Base-by-base conservation (phyloP, 768 basidiomycete genomes). In the Trichaptum fuscoviolaceum region DNA sequence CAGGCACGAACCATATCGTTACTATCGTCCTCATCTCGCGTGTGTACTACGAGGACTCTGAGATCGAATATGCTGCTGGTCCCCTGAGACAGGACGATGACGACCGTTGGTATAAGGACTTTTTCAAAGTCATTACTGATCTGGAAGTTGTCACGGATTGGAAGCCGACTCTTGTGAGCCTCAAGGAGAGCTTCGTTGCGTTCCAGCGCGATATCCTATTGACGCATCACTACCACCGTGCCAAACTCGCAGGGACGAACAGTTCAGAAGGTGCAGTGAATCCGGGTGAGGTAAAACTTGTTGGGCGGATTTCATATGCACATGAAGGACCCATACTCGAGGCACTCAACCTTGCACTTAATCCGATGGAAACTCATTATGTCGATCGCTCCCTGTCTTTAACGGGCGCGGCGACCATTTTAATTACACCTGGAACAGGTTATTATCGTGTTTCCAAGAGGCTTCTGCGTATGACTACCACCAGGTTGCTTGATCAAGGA, bases 261-360 rank as follows among this genome's bases (percentile, higher is more conserved):
- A 62, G 64, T 15, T 67, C 67, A 63, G 36, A 27, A 15, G 35
- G 58, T 30, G 17, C 58, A 24, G 52, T 26, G 24, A 36, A 57
- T 24, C 63, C 63, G 12, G 81, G 78, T n/a, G 85, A 83, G 59
- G 86, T 86, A 26, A 86, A 91, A 18, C 81, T 95, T 17, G 86
- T 94, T 15, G 95, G 95, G 1, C 83, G 83, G 30, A 79, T 96
- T 34, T 93, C 91, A 0, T 88, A 85, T 74, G 96, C 97, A 0
- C 94, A 96, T 71, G 95, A 99, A 69, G 95, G 95, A 0, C 95
- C 95, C 57, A 82, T 99, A n/a, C 84, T 99, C 6, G 97, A 99
- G 76, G 94, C 95, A 1, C 82, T 99, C 63, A 99, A 99, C 72
- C 84, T 99, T 59, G 92, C 88, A 0, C 83, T 98, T 18, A 96